Conservation (phyloP, 2,329 filamentous ascomycete species). For the Ambrosiella cleistominuta region DNA sequence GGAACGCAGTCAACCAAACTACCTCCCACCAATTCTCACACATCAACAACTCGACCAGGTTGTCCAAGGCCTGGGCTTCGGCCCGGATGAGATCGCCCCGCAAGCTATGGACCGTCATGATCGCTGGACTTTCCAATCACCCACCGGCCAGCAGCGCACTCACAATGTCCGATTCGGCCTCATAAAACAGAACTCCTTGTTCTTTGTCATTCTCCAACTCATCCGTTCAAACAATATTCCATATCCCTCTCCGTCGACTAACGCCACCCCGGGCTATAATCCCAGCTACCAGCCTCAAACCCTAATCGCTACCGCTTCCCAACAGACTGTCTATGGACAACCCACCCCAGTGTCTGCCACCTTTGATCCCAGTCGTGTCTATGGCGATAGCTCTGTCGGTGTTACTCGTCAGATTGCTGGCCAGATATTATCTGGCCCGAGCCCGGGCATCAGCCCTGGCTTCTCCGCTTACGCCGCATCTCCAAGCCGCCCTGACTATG, state of each 20-base stretch:
- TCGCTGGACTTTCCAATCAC: constrained; percentile 34
- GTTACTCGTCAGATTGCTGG: constrained; percentile 18
- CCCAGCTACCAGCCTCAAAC: constrained; percentile 22
- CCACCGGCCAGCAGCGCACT: constrained; percentile 33
- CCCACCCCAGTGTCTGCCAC: constrained; percentile 29
- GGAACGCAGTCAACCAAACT: constrained; percentile 39
- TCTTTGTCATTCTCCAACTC: constrained; percentile 39
- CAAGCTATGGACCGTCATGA: constrained; percentile 37
- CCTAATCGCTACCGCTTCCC: constrained; percentile 11
- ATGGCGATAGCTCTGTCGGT: constrained; percentile 22
- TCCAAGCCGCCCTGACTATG: constrained; percentile 28
- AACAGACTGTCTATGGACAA: constrained; percentile 23
- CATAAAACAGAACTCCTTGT: constrained; percentile 43
- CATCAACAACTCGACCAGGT: constrained; percentile 36
- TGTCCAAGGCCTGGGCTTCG: constrained; percentile 37
- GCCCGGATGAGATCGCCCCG: constrained; percentile 32
- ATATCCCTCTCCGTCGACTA: constrained; percentile 29
- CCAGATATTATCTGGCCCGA: constrained; percentile 21
- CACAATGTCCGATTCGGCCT: constrained; percentile 37
- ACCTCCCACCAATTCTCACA: constrained; percentile 45
- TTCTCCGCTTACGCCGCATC: constrained; percentile 30
- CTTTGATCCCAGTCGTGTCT: constrained; percentile 28
- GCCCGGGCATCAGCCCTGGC: constrained; percentile 26
- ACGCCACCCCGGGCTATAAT: constrained; percentile 14
- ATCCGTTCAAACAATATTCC: constrained; percentile 22